These are phyloP conservation scores for Rhododendron henanense DNA, from an alignment of 148 eudicot species.

Conservation along the genomic window DNA sequence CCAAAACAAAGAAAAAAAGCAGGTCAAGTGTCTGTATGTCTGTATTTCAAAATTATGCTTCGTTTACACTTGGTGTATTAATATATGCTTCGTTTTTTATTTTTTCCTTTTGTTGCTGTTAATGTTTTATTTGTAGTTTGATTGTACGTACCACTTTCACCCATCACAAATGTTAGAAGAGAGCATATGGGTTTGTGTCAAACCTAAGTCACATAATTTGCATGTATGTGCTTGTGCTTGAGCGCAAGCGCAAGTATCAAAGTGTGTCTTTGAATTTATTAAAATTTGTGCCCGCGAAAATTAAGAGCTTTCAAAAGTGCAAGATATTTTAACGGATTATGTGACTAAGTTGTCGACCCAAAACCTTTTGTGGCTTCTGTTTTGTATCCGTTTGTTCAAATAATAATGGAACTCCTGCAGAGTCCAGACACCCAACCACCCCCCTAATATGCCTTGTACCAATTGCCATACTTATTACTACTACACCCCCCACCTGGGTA, in stretches of 20 bases:
- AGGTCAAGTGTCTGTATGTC: neutral
- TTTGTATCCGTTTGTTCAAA: neutral
- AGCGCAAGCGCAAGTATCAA: too few species aligned
- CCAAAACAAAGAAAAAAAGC: neutral
- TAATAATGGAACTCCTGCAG: neutral
- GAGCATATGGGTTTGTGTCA: too few species aligned
- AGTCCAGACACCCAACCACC: neutral
- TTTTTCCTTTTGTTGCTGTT: too few species aligned
- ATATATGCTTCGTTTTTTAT: too few species aligned
- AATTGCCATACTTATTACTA: neutral
- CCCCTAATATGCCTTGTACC: neutral
- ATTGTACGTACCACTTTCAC: neutral
- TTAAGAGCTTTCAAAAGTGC: too few species aligned
- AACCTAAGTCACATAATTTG: too few species aligned
- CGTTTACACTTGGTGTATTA: too few species aligned
- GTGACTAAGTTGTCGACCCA: too few species aligned
- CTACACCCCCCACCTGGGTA: too few species aligned
- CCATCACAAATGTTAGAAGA: neutral
- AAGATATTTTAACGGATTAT: too few species aligned
- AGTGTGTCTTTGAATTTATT: too few species aligned
- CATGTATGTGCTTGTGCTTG: neutral
- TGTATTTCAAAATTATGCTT: too few species aligned
- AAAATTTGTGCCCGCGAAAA: neutral
- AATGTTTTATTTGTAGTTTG: neutral
- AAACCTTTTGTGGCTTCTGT: neutral